phyloP scores from a whole-genome alignment of 2,329 filamentous ascomycete species.

The Juglanconis oblonga region DNA sequence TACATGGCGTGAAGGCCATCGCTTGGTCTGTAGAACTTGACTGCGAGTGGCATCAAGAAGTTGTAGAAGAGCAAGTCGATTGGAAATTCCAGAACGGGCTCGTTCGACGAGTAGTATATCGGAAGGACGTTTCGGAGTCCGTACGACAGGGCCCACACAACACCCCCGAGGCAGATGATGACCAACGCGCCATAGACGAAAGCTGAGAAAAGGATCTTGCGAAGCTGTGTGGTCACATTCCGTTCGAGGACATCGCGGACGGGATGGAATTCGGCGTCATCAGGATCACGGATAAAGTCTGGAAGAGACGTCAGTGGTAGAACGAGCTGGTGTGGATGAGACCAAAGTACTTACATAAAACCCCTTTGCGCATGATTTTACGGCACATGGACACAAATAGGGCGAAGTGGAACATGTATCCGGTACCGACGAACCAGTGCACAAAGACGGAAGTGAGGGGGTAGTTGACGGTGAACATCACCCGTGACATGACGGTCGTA shows the following conservation, averaged over 20 bases:
- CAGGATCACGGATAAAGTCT: constrained; percentile 97
- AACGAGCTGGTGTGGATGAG: not conserved
- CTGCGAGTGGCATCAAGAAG: constrained; percentile 84
- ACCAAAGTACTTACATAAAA: constrained; percentile 66
- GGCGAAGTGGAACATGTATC: constrained; percentile 99
- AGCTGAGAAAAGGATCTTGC: constrained; percentile 94
- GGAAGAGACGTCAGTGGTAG: constrained; percentile 28
- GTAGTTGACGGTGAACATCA: constrained; percentile 73
- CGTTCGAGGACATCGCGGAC: constrained; percentile 95
- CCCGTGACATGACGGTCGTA: constrained; percentile 71
- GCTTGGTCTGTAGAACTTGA: constrained; percentile 81
- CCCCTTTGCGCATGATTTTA: constrained; percentile 92
- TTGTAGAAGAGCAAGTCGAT: constrained; percentile 96
- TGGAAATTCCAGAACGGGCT: constrained; percentile 90
- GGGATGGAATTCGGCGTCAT: constrained; percentile 97
- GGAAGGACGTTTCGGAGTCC: constrained; percentile 72
- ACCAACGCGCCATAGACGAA: constrained; percentile 93
- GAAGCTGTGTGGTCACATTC: constrained; percentile 85
- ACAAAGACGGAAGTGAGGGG: constrained; percentile 92
- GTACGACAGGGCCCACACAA: constrained; percentile 85
- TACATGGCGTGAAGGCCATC: constrained; percentile 83
- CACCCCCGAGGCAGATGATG: constrained; percentile 87
- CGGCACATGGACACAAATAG: constrained; percentile 98
- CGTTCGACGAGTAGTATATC: constrained; percentile 89
- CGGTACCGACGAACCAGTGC: constrained; percentile 98